Evolutionary conservation across 2,329 filamentous ascomycete genomes (phyloP).

Genomic region (Botrytis tulipae): DNA sequence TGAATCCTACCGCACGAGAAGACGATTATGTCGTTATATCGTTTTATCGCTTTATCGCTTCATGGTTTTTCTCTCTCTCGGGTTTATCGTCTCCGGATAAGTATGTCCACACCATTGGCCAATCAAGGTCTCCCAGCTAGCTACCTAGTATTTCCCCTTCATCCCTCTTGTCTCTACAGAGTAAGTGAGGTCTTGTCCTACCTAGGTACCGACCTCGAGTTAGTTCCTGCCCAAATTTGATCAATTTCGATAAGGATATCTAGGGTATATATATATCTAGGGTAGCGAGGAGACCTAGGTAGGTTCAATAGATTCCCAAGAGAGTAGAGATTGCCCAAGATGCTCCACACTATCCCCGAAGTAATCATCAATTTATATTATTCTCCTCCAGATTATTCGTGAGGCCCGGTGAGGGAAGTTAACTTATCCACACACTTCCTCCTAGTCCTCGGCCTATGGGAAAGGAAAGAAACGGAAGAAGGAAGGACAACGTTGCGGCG

Average conservation of each 20-base stretch:
- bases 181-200: neutral
- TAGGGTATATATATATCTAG: neutral
- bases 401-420: neutral
- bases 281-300: neutral
- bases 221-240: neutral
- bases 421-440: neutral
- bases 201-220: neutral
- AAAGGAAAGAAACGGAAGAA: neutral
- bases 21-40: neutral
- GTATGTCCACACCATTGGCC: neutral
- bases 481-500: neutral
- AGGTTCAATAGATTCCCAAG: neutral
- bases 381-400: neutral
- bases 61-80: neutral
- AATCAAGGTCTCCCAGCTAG: neutral
- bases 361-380: neutral
- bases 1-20: neutral
- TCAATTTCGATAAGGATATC: slow-evolving; percentile 4
- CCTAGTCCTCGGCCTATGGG: neutral
- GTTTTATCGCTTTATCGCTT: neutral
- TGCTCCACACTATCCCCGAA: neutral
- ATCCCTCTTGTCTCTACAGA: neutral
- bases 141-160: neutral
- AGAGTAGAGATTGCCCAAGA: neutral
- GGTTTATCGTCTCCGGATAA: neutral